A percentile compares a stretch with the other conserved stretches of the same genome.
These are phyloP conservation scores for Kondoa malvinella DNA, from an alignment of 768 basidiomycete species.

Conservation along the genomic window DNA sequence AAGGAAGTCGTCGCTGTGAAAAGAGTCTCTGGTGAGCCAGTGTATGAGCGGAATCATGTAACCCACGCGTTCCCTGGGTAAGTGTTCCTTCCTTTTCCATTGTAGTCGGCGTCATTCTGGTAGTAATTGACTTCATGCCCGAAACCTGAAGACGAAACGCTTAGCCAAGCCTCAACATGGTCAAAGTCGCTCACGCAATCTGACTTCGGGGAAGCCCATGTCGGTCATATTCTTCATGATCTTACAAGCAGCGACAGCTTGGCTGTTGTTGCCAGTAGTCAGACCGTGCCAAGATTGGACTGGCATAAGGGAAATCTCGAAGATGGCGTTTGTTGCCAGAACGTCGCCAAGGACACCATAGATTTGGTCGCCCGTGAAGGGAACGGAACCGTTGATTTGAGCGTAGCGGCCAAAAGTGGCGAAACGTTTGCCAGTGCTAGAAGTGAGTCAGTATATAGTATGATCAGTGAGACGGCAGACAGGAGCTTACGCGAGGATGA, in stretches of 20 bases:
- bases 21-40: neutral
- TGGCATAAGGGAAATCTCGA: constrained; percentile 15
- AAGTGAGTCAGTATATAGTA: neutral
- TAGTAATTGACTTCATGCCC: neutral
- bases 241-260: constrained; percentile 13
- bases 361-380: constrained; percentile 7
- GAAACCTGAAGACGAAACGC: neutral
- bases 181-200: neutral
- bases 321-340: constrained; percentile 12
- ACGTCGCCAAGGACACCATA: constrained; percentile 15
- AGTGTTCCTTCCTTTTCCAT: constrained; percentile 1
- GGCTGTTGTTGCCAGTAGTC: constrained; percentile 11
- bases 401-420: neutral
- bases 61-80: neutral
- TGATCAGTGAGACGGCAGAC: neutral
- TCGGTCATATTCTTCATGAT: neutral
- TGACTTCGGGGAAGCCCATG: neutral
- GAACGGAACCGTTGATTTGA: neutral
- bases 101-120: neutral
- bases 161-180: neutral
- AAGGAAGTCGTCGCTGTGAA: neutral
- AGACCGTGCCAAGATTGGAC: constrained; percentile 14
- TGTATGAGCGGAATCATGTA: neutral
- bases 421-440: neutral
- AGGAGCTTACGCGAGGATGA: neutral